Conservation (phyloP, 257 asterid genomes). For the Paulownia fortunei region DNA sequence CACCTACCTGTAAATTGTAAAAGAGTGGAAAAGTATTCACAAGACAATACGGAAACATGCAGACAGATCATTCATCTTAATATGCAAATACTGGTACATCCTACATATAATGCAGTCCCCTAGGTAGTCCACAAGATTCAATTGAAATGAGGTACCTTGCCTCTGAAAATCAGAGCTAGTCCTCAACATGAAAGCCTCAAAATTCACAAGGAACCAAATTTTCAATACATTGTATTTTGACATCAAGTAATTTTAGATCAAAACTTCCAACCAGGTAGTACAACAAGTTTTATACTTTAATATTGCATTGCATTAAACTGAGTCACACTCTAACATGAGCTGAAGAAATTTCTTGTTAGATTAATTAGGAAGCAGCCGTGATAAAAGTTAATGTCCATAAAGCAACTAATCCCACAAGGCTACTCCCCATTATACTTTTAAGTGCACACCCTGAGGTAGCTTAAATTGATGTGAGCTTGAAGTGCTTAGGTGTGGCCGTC, state of each 20-base stretch:
- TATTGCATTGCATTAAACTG: neutral
- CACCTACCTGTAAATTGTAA: neutral
- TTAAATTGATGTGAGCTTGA: too few species aligned
- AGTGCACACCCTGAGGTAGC: too few species aligned
- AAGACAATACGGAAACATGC: neutral
- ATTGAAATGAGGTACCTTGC: neutral
- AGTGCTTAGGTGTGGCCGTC: too few species aligned
- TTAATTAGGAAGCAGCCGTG: too few species aligned
- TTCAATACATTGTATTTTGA: neutral
- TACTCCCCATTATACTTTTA: too few species aligned
- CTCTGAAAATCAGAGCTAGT: neutral
- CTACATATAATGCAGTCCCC: neutral
- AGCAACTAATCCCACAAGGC: too few species aligned
- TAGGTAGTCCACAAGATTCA: neutral
- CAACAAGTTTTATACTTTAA: neutral
- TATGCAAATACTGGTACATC: neutral
- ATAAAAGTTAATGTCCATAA: too few species aligned
- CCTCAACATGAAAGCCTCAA: neutral
- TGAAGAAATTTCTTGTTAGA: neutral
- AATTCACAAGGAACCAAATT: neutral
- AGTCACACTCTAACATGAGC: neutral
- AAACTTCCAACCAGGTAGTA: too few species aligned
- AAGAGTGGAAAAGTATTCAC: neutral
- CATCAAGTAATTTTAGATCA: neutral
- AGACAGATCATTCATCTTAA: neutral